phyloP scores from a whole-genome alignment of 176 grass and related monocot genomes.

The Aechmea fasciata region DNA sequence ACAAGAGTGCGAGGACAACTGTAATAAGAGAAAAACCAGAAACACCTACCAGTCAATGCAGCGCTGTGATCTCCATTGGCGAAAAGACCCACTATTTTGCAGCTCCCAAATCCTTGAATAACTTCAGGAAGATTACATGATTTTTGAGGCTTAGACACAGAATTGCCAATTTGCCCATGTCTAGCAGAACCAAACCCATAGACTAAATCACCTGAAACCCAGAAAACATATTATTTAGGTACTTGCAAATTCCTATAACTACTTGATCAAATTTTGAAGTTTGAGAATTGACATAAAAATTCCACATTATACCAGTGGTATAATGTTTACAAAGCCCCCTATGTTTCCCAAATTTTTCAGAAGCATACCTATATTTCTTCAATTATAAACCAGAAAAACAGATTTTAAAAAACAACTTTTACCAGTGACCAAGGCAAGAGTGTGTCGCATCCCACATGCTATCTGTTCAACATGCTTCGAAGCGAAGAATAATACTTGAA shows the following conservation, averaged over 20 bases:
- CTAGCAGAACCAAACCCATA: conserved; percentile 80
- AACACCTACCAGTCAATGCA: conserved; percentile 59
- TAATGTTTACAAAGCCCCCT: background rate
- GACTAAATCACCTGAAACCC: conserved; percentile 43
- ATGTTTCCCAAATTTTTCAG: background rate
- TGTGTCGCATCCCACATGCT: conserved; percentile 88
- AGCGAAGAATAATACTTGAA: conserved; percentile 51
- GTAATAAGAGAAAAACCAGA: conserved; percentile 10
- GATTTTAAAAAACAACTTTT: conserved; percentile 9
- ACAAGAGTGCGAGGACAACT: conserved; percentile 12
- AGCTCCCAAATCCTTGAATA: conserved; percentile 54
- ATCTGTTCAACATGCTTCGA: conserved; percentile 62
- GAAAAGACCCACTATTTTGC: conserved; percentile 46
- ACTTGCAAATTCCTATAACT: conserved; percentile 3
- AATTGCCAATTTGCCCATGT: conserved; percentile 72
- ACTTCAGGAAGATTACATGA: conserved; percentile 49
- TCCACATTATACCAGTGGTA: background rate
- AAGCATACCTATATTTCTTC: too few species aligned
- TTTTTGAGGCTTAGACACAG: conserved; percentile 32
- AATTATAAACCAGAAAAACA: too few species aligned
- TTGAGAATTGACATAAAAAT: background rate
- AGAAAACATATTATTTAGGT: conserved; percentile 4
- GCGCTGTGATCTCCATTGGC: conserved; percentile 95
- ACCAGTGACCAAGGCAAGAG: conserved; percentile 74
- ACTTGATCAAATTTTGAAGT: conserved; percentile 1